Percentiles rank a stretch among this genome's conserved stretches.
Conservation (phyloP, 2,329 filamentous ascomycete species). For the Colletotrichum coccodes region DNA sequence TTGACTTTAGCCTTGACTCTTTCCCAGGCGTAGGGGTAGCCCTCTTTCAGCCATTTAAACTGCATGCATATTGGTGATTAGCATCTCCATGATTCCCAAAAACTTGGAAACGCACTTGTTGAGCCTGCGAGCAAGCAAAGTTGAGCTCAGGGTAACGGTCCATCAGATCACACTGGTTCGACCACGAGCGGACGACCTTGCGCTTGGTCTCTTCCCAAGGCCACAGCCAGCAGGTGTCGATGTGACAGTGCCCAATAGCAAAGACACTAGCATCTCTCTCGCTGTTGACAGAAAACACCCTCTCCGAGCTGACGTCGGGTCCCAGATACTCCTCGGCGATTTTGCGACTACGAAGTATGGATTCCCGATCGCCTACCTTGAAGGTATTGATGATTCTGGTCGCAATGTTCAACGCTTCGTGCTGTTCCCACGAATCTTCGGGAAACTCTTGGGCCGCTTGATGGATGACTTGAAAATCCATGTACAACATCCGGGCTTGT, state of each 20-base stretch:
- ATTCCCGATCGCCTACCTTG: slow-evolving; percentile 66
- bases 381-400: slow-evolving; percentile 75
- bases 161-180: slow-evolving; percentile 74
- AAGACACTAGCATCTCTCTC: slow-evolving; percentile 66
- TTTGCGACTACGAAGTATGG: slow-evolving; percentile 64
- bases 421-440: slow-evolving; percentile 69
- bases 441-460: slow-evolving; percentile 76
- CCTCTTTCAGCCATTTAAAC: slow-evolving; percentile 71
- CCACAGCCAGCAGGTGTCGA: slow-evolving; percentile 78
- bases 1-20: slow-evolving; percentile 75
- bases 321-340: slow-evolving; percentile 71
- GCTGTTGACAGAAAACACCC: slow-evolving; percentile 62
- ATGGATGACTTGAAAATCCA: slow-evolving; percentile 73
- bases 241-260: slow-evolving; percentile 75
- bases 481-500: slow-evolving; percentile 67
- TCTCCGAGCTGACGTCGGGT: slow-evolving; percentile 65
- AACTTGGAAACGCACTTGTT: slow-evolving; percentile 47
- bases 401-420: slow-evolving; percentile 69
- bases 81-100: accelerated
- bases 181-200: slow-evolving; percentile 76
- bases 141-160: slow-evolving; percentile 75
- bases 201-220: slow-evolving; percentile 77
- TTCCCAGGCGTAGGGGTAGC: slow-evolving; percentile 72
- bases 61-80: background rate
- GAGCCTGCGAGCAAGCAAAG: slow-evolving; percentile 73